A percentile compares a stretch with the other conserved stretches of the same genome.
phyloP scores from a whole-genome alignment of 805 yeast genomes.

The Yarrowia sp. region DNA sequence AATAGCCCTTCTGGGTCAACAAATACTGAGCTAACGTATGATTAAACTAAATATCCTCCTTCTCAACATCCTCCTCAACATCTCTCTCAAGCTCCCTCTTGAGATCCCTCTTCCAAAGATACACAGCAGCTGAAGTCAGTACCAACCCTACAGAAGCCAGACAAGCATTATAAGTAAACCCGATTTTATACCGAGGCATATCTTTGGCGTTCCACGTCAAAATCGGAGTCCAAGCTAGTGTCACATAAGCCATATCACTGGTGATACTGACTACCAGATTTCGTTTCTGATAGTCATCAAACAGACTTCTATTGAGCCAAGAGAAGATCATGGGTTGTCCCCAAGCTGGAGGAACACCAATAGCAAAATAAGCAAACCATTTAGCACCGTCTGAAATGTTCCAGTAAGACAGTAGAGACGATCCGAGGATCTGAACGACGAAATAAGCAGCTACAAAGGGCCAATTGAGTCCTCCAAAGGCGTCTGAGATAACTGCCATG shows the following conservation, averaged over 20 bases:
- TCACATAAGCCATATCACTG: not conserved
- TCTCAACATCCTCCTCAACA: not conserved
- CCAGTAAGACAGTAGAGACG: conserved; percentile 45
- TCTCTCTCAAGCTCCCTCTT: not conserved
- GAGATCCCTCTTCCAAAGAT: not conserved
- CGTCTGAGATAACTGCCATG: conserved; percentile 1
- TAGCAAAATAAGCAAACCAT: conserved; percentile 4
- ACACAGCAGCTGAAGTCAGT: not conserved
- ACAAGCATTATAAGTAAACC: conserved; percentile 1
- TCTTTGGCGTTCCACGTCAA: conserved; percentile 1
- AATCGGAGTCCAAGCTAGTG: not conserved
- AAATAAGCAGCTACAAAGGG: conserved; percentile 1
- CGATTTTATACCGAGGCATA: not conserved
- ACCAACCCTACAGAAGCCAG: conserved; percentile 1
- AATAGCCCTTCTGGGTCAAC: too few species aligned
- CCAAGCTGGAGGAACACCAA: conserved; percentile 12
- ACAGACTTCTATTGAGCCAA: not conserved
- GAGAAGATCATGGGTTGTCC: conserved; percentile 11
- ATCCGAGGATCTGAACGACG: conserved; percentile 33
- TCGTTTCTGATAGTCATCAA: not conserved
- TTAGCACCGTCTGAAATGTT: not conserved
- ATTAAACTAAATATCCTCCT: too few species aligned
- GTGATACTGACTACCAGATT: not conserved
- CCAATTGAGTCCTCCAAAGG: not conserved
- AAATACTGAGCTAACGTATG: too few species aligned